Percentiles rank a stretch among this genome's conserved stretches.
Conservation (phyloP, 257 asterid genomes). For the Voacanga thouarsii region DNA sequence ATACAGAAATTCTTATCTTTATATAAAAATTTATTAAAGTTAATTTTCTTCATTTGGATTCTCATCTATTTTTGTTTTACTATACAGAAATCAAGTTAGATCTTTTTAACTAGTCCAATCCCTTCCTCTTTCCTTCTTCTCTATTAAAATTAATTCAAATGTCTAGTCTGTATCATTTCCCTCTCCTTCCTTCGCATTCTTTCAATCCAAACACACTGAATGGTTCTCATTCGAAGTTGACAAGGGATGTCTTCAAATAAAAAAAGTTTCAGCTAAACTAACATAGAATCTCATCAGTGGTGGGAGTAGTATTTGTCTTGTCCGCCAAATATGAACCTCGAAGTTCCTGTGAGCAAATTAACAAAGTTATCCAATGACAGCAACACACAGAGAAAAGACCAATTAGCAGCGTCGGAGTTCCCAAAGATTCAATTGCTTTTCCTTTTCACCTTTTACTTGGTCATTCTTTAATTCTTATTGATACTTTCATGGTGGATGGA, state of each 20-base stretch:
- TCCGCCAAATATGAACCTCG: not conserved
- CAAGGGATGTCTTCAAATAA: not conserved
- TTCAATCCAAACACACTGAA: no score
- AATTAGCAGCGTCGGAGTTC: not conserved
- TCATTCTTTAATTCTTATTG: not conserved
- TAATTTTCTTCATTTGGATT: no score
- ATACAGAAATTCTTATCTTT: no score
- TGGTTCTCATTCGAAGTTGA: not conserved
- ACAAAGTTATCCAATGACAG: slow-evolving; percentile 8
- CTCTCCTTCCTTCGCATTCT: no score
- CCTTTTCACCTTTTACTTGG: not conserved
- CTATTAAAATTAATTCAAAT: no score
- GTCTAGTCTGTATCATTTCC: no score
- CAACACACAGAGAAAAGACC: not conserved
- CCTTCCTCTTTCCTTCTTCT: no score
- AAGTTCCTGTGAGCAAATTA: slow-evolving; percentile 7
- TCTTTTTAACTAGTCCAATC: no score
- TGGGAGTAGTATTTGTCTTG: not conserved
- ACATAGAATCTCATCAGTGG: not conserved
- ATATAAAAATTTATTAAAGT: no score
- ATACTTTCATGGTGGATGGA: not conserved
- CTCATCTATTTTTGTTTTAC: no score
- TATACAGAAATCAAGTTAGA: no score
- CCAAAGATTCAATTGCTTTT: slow-evolving; percentile 11
- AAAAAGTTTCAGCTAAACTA: not conserved